A percentile compares a stretch with the other conserved stretches of the same genome.
phyloP scores from a whole-genome alignment of 345 rosid genomes.

The Nasturtium officinale region DNA sequence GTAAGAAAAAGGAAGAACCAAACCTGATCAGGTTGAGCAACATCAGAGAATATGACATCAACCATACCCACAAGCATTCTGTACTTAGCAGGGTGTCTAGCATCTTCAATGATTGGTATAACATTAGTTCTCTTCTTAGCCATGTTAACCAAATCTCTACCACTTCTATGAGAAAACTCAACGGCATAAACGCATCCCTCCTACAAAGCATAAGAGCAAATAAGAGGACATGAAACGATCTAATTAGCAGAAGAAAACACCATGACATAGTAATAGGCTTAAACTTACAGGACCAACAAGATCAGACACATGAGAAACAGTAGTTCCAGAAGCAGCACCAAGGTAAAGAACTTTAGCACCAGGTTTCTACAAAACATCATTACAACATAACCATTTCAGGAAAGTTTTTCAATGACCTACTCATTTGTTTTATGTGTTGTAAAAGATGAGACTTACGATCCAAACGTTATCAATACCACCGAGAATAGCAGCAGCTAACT shows the following conservation, averaged over 20 bases:
- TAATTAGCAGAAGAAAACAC: background rate
- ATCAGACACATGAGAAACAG: slow-evolving; percentile 97
- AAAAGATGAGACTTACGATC: slow-evolving; percentile 59
- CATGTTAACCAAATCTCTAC: slow-evolving; percentile 97
- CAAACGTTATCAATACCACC: slow-evolving; percentile 97
- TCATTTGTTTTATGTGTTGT: background rate
- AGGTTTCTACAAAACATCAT: slow-evolving; percentile 58
- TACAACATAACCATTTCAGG: background rate
- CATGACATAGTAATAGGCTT: background rate
- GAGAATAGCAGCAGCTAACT: slow-evolving; percentile 93
- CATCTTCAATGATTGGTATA: slow-evolving; percentile 96
- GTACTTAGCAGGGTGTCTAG: slow-evolving; percentile 95
- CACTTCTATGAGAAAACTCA: slow-evolving; percentile 97
- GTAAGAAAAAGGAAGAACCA: slow-evolving; percentile 23
- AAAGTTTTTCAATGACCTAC: background rate
- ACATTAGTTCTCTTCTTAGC: slow-evolving; percentile 94
- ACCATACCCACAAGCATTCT: slow-evolving; percentile 99
- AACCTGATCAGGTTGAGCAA: slow-evolving; percentile 99
- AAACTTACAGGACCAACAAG: slow-evolving; percentile 90
- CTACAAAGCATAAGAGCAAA: slow-evolving; percentile 39
- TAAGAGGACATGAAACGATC: background rate
- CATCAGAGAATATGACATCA: slow-evolving; percentile 97
- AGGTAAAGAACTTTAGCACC: slow-evolving; percentile 95
- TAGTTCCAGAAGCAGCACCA: slow-evolving; percentile 99
- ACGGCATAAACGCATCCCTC: slow-evolving; percentile 92